phyloP scores from a whole-genome alignment of 2,329 filamentous ascomycete species.

The Oidium heveae region DNA sequence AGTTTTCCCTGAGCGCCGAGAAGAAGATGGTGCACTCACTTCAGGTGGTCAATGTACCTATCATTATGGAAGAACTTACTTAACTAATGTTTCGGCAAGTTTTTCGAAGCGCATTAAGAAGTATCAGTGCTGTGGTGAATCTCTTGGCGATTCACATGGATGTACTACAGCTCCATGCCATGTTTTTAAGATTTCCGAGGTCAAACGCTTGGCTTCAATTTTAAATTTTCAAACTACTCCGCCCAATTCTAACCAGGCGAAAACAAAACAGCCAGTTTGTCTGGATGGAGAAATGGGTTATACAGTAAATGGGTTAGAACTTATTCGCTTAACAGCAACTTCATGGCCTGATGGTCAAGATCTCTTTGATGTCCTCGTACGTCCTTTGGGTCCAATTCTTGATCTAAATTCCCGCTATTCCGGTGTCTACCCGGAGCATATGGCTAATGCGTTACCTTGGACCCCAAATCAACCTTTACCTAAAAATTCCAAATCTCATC shows the following conservation, averaged over 20 bases:
- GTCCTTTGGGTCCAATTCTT: conserved; percentile 58
- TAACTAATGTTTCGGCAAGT: conserved; percentile 24
- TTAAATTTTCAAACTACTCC: conserved; percentile 67
- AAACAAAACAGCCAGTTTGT: conserved; percentile 36
- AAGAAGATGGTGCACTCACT: conserved; percentile 48
- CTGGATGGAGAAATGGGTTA: conserved; percentile 99
- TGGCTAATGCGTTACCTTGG: conserved; percentile 40
- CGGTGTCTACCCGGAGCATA: conserved; percentile 58
- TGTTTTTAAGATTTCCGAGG: conserved; percentile 64
- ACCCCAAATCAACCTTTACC: conserved; percentile 8
- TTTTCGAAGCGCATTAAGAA: conserved; percentile 30
- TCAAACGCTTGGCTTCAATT: conserved; percentile 49
- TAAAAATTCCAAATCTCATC: conserved; percentile 14
- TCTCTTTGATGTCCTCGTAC: conserved; percentile 64
- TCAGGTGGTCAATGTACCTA: conserved; percentile 56
- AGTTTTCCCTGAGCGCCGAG: conserved; percentile 65
- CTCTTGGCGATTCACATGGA: conserved; percentile 44
- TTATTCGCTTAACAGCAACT: conserved; percentile 71
- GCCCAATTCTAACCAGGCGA: conserved; percentile 25
- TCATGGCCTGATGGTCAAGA: conserved; percentile 58
- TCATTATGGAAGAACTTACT: conserved; percentile 50
- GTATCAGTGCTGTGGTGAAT: conserved; percentile 58
- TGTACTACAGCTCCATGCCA: conserved; percentile 50
- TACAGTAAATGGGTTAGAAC: conserved; percentile 65
- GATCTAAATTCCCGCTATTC: conserved; percentile 87